Evolutionary conservation across 768 basidiomycete species (phyloP), one percentile per base, ranked within the genome.

Genomic region (Suillus weaverae): DNA sequence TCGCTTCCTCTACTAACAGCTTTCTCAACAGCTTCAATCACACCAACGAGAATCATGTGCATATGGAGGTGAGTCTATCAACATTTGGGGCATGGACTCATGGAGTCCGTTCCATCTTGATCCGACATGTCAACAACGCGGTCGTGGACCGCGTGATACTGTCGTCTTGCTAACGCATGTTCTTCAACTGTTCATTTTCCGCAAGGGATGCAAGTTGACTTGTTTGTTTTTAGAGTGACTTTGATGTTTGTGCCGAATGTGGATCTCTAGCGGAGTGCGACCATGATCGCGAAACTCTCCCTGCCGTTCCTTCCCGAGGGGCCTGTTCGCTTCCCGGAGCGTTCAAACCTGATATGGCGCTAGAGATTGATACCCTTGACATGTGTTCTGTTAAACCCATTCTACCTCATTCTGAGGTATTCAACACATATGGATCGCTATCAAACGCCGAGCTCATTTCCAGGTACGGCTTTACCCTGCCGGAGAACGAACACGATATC

Each of bases 401-500:
- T 48, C 74, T 77, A 9, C 78, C 85, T 0, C 75, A 77, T 46
- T 77, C 79, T 11, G 86, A 94, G 64, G 79, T 92, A 26, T 93
- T 86, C 80, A 94, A 94, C 73, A 89, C 89, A 0, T 94, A 94
- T 71, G 87, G 88, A n/a, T 76, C 78, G 4, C 77, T 92, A 43
- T 78, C 80, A 20, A 93, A 92, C 70, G 85, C 90, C 1, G 77
- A 86, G 69, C 81, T 94, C 16, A 78, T 92, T 60, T 80, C 78
- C 18, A 86, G 83, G 66, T 93, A 93, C 73, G 92, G 92, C 0
- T 94, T 94, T 71, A 72, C 80, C 33, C 80, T 93, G n/a, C 88
- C 92, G 54, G 86, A 81, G 30, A 92, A 92, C 72, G 89, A 88
- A 56, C 80, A 85, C 66, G 90, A 92, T 70, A 71, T 77, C n/a